These are phyloP conservation scores for Diphasiastrum complanatum DNA, from an alignment of 83 land plant genomes.

Conservation along the genomic window DNA sequence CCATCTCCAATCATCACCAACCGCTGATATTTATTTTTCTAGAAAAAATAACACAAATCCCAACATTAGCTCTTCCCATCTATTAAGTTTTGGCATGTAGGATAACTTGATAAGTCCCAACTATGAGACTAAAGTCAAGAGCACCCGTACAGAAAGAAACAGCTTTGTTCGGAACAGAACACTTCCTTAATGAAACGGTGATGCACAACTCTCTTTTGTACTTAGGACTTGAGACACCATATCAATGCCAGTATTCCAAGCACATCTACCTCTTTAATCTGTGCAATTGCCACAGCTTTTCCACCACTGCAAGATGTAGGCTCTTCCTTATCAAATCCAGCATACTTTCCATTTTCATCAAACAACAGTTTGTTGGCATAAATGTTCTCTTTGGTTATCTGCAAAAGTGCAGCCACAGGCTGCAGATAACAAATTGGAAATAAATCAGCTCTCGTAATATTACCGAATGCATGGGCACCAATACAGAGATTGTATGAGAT, in stretches of 20 bases:
- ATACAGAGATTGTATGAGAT: too few species aligned
- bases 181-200: too few species aligned
- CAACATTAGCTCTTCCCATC: neutral
- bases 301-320: slow-evolving; percentile 97
- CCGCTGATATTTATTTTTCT: slow-evolving; percentile 65
- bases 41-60: neutral
- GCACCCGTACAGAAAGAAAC: too few species aligned
- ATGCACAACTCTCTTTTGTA: too few species aligned
- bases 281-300: slow-evolving; percentile 78
- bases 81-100: neutral
- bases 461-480: too few species aligned
- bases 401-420: slow-evolving; percentile 81
- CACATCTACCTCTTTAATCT: slow-evolving; percentile 59
- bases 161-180: too few species aligned
- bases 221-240: too few species aligned
- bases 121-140: too few species aligned
- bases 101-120: neutral
- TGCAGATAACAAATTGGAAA: slow-evolving; percentile 27
- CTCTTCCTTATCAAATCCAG: slow-evolving; percentile 81
- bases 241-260: neutral
- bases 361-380: slow-evolving; percentile 88
- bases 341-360: slow-evolving; percentile 58
- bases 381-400: slow-evolving; percentile 65
- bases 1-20: slow-evolving; percentile 98
- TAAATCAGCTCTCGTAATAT: neutral